Percentiles rank a stretch among this genome's conserved stretches.
Evolutionary conservation across 202 grass and related monocot species (phyloP).

Genomic region (Digitaria exilis): DNA sequence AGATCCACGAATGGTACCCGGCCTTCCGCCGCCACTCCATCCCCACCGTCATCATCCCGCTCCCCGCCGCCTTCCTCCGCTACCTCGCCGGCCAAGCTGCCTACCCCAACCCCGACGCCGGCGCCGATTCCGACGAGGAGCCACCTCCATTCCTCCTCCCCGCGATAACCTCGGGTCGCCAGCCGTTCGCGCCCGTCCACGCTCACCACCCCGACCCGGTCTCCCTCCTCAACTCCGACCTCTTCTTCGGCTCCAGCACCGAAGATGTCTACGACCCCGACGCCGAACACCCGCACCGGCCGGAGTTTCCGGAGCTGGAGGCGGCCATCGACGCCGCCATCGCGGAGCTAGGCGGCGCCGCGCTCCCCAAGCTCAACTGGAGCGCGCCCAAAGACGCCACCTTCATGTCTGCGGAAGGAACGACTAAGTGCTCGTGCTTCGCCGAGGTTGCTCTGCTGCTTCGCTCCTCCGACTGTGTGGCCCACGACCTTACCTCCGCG

Average conservation of each 20-base stretch:
- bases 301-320: constrained; percentile 78
- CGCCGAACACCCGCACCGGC: constrained; percentile 15
- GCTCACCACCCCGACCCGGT: constrained; percentile 48
- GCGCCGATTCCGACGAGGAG: not conserved
- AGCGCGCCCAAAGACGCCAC: constrained; percentile 84
- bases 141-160: constrained; percentile 69
- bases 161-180: constrained; percentile 46
- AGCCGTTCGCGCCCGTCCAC: constrained; percentile 44
- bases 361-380: constrained; percentile 88
- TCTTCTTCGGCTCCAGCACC: constrained; percentile 41
- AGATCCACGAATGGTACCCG: constrained; percentile 82
- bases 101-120: constrained; percentile 5
- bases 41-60: constrained; percentile 61
- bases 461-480: constrained; percentile 73
- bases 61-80: constrained; percentile 71
- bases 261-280: constrained; percentile 22
- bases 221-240: constrained; percentile 58
- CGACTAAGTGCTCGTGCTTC: constrained; percentile 65
- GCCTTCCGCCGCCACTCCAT: constrained; percentile 61
- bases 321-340: constrained; percentile 71
- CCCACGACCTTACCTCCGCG: constrained; percentile 62
- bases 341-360: constrained; percentile 60
- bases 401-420: constrained; percentile 73
- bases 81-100: constrained; percentile 65
- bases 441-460: constrained; percentile 78